Percentiles rank a stretch among this genome's conserved stretches.
phyloP scores from a whole-genome alignment of 257 asterid species.

The Capsicum baccatum region DNA sequence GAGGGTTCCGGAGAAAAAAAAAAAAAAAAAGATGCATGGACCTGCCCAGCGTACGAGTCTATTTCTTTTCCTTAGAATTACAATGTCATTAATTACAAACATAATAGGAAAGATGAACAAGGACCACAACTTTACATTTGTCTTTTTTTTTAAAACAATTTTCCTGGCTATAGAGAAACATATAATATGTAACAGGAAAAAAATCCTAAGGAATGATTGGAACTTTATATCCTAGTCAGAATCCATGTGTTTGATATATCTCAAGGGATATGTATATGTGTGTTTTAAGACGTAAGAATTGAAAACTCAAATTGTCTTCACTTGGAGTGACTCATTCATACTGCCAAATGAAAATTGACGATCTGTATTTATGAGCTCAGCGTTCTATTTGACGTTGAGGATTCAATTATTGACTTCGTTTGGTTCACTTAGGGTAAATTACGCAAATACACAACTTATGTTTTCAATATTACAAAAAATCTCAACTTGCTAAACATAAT shows the following conservation, averaged over 20 bases:
- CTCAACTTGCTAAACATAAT: too few species aligned
- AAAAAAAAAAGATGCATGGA: too few species aligned
- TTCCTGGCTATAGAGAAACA: not conserved
- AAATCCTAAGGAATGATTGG: not conserved
- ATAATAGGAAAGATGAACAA: not conserved
- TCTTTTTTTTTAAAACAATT: not conserved
- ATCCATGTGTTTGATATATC: not conserved
- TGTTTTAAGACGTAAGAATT: constrained; percentile 17
- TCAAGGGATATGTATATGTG: too few species aligned
- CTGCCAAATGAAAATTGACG: not conserved
- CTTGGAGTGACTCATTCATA: constrained; percentile 5
- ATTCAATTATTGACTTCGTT: not conserved
- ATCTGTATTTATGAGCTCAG: not conserved
- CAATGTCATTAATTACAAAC: not conserved
- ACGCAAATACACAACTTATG: too few species aligned
- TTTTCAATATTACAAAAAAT: too few species aligned
- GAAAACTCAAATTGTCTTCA: not conserved
- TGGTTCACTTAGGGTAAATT: not conserved
- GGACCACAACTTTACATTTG: not conserved
- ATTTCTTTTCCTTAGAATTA: not conserved
- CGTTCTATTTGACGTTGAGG: not conserved
- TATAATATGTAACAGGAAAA: not conserved
- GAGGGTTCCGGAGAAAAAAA: too few species aligned
- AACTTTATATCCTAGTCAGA: not conserved
- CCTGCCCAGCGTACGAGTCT: too few species aligned